Evolutionary conservation across 1,139 yeast species (phyloP).

Genomic region (Yamadazyma buinensis): DNA sequence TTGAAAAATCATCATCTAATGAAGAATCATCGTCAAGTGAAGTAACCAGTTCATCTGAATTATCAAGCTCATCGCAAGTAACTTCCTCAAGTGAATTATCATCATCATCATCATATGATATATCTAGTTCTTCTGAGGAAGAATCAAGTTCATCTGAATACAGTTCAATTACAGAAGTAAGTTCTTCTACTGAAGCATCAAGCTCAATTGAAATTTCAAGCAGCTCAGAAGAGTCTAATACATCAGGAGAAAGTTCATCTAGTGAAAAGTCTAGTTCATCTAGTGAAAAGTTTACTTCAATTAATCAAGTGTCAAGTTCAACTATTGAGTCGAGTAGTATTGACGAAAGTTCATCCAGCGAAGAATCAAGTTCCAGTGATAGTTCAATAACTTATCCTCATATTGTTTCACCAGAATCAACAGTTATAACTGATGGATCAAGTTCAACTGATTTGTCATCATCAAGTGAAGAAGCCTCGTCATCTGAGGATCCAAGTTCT

Average conservation of each 20-base stretch:
- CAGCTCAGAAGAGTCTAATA: background rate
- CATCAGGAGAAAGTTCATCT: background rate
- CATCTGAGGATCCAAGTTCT: no score
- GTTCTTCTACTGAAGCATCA: conserved; percentile 1
- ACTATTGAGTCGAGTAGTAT: background rate
- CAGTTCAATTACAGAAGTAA: background rate
- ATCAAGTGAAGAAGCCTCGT: no score
- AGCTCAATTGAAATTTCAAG: no score
- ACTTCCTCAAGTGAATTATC: no score
- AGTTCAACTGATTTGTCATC: no score
- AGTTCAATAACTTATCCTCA: no score
- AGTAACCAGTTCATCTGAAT: background rate
- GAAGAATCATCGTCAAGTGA: no score
- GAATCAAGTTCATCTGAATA: conserved; percentile 1
- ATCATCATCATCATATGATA: background rate
- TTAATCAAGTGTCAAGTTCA: background rate
- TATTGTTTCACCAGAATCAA: no score
- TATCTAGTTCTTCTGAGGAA: background rate
- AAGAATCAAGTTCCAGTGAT: no score
- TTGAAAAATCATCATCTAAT: no score
- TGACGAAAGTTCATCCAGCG: no score
- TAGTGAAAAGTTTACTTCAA: background rate
- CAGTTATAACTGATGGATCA: background rate
- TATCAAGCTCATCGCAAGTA: background rate
- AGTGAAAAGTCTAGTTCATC: background rate